Percentiles rank a stretch among this genome's conserved stretches.
Evolutionary conservation across 2,329 filamentous ascomycete genomes (phyloP).

Genomic region (Ceratocystis lukuohia): DNA sequence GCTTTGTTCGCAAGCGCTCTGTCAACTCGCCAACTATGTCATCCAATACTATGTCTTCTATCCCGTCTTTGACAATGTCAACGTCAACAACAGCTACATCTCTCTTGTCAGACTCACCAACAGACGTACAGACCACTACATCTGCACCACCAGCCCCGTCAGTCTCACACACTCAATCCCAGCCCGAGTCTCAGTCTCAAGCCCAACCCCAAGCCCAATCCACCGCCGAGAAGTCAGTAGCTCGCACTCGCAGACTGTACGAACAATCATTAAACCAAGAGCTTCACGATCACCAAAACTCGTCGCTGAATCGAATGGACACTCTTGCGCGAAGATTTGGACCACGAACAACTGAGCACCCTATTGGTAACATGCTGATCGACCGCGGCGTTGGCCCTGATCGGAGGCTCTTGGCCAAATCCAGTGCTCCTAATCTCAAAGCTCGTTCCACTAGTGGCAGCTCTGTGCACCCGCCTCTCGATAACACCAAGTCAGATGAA

Average conservation of each 20-base stretch:
- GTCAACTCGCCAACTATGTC: neutral
- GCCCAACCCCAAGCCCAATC: neutral
- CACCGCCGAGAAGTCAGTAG: constrained; percentile 31
- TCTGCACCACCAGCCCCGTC: neutral
- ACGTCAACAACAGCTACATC: constrained; percentile 25
- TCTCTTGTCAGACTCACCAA: constrained; percentile 2
- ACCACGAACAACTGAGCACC: constrained; percentile 41
- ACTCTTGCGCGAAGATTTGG: constrained; percentile 52
- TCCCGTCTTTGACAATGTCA: constrained; percentile 28
- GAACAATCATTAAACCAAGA: constrained; percentile 71
- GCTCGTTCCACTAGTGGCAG: constrained; percentile 14
- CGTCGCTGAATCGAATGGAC: constrained; percentile 65
- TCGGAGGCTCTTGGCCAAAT: constrained; percentile 37
- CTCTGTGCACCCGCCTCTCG: constrained; percentile 13
- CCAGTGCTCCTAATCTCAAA: constrained; percentile 53
- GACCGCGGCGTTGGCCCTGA: constrained; percentile 34
- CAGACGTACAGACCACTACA: neutral
- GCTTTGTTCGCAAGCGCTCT: neutral
- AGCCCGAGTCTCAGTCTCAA: neutral
- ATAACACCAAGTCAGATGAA: constrained; percentile 23
- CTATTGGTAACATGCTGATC: constrained; percentile 31
- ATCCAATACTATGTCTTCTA: neutral
- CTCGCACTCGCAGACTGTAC: constrained; percentile 61
- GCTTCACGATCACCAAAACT: constrained; percentile 65
- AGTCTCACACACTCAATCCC: neutral